A percentile compares a stretch with the other conserved stretches of the same genome.
These are phyloP conservation scores for Veloboletus limbatus DNA, from an alignment of 1,284 basidiomycete species.

Conservation along the genomic window DNA sequence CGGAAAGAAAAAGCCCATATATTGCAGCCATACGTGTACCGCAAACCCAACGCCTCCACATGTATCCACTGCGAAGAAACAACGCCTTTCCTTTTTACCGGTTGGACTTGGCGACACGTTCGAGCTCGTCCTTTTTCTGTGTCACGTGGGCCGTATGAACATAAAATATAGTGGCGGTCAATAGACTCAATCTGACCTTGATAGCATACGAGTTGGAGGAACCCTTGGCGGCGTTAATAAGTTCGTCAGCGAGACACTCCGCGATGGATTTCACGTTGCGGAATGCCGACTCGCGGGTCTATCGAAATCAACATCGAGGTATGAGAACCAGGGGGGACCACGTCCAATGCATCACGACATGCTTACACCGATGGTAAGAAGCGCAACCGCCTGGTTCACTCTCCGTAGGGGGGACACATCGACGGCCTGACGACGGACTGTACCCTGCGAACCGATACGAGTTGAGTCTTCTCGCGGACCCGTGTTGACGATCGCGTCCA, in stretches of 20 bases:
- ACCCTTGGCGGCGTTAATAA: constrained; percentile 99
- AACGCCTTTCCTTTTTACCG: constrained; percentile 59
- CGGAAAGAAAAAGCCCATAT: constrained; percentile 18
- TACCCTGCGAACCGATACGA: constrained; percentile 99
- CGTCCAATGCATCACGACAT: background rate
- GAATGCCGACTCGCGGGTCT: constrained; percentile 99
- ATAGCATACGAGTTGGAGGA: constrained; percentile 99
- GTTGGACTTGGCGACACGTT: constrained; percentile 99
- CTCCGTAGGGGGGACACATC: constrained; percentile 98
- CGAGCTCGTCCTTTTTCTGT: constrained; percentile 93
- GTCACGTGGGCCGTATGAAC: constrained; percentile 4
- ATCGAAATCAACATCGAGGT: background rate
- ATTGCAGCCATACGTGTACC: constrained; percentile 24
- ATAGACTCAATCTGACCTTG: constrained; percentile 58
- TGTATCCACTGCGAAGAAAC: background rate
- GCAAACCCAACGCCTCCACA: constrained; percentile 11
- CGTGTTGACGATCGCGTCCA: constrained; percentile 99
- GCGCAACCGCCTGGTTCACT: constrained; percentile 96
- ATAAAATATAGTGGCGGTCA: background rate
- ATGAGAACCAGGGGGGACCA: background rate
- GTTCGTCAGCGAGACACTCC: constrained; percentile 98
- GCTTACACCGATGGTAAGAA: constrained; percentile 93
- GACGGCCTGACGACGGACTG: constrained; percentile 99
- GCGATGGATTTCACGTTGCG: constrained; percentile 99
- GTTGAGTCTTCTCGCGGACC: constrained; percentile 99